A percentile compares a stretch with the other conserved stretches of the same genome.
Conservation (phyloP, 345 rosid species). For the Raphanus raphanistrum region DNA sequence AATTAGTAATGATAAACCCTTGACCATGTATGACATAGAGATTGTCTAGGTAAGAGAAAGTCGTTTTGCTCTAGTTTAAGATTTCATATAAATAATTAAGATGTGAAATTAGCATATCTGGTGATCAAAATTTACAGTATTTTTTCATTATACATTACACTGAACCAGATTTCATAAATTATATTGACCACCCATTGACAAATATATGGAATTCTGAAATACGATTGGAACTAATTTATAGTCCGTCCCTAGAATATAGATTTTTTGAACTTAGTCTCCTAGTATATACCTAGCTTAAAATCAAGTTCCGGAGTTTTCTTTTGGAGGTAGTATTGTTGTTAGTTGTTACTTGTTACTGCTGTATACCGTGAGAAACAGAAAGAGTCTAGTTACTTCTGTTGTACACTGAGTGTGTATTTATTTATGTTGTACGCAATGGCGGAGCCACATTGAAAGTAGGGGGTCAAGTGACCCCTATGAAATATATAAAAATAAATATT, state of each 20-base stretch:
- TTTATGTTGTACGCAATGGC: slow-evolving; percentile 22
- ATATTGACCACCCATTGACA: not conserved
- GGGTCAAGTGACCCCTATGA: no score
- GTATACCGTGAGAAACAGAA: not conserved
- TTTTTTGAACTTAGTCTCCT: no score
- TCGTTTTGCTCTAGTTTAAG: not conserved
- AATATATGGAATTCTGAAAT: not conserved
- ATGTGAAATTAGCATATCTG: not conserved
- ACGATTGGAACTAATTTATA: not conserved
- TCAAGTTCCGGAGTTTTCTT: not conserved
- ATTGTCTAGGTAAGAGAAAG: not conserved
- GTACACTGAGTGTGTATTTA: not conserved
- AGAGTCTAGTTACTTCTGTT: not conserved
- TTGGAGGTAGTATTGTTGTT: not conserved
- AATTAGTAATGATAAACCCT: not conserved
- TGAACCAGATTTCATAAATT: not conserved
- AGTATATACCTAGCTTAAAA: not conserved
- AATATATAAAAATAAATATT: no score
- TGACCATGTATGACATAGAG: not conserved
- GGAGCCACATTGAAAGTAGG: no score
- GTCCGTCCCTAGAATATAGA: not conserved
- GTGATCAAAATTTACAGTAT: not conserved
- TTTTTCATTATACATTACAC: not conserved
- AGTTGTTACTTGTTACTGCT: not conserved
- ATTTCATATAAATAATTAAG: not conserved